phyloP scores from a whole-genome alignment of 768 basidiomycete species.

The Trametes elegans region DNA sequence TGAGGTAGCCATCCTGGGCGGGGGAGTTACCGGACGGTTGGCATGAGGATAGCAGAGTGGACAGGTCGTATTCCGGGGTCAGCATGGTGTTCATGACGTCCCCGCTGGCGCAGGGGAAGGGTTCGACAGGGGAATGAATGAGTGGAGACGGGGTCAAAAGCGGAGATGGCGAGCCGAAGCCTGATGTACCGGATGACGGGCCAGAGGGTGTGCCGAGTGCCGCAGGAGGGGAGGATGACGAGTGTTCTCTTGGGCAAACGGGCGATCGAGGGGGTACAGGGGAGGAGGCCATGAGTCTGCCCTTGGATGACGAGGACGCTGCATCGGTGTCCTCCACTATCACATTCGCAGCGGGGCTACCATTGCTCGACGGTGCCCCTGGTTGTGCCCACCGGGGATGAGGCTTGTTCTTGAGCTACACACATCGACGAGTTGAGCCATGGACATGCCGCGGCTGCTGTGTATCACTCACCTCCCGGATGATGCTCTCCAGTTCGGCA shows the following conservation, averaged over 20 bases:
- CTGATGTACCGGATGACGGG: conserved; percentile 5
- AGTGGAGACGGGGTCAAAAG: conserved; percentile 23
- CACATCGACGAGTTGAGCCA: neutral
- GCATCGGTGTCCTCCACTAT: neutral
- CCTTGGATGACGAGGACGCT: neutral
- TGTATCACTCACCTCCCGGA: conserved; percentile 56
- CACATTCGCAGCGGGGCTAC: neutral
- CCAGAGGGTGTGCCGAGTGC: neutral
- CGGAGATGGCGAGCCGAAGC: conserved; percentile 23
- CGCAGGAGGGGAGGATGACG: conserved; percentile 14
- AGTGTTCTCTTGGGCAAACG: neutral
- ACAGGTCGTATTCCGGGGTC: conserved; percentile 23
- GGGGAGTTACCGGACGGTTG: conserved; percentile 5
- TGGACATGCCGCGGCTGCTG: neutral
- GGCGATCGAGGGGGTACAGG: conserved; percentile 3
- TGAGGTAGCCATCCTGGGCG: conserved; percentile 21
- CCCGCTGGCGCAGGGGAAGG: neutral
- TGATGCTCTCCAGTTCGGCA: conserved; percentile 80
- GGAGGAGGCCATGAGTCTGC: conserved; percentile 2
- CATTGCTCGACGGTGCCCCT: conserved; percentile 10
- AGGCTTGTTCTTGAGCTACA: conserved; percentile 69
- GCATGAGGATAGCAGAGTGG: conserved; percentile 23
- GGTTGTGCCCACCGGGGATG: conserved; percentile 57
- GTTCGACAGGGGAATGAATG: conserved; percentile 21
- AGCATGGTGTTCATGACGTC: conserved; percentile 10